Base-by-base conservation (phyloP, 768 basidiomycete genomes). In the Leccinum incarnatum region DNA sequence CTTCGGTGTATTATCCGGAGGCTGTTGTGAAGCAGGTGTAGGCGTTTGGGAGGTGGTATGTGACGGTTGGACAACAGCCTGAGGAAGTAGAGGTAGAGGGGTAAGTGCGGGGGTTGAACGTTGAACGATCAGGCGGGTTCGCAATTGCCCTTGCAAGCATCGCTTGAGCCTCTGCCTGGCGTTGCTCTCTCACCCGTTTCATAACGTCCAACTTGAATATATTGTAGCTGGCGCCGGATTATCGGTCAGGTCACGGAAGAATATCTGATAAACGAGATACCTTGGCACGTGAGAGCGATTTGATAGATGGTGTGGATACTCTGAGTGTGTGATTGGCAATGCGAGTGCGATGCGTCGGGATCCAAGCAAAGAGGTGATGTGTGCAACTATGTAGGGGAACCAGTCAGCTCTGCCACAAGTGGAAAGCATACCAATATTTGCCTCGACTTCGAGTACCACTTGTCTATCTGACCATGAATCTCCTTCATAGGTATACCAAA, bases 291-390 rank as follows among this genome's bases (percentile, higher is more conserved):
- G 65, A 57, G 81, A 75, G 21, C 63, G 77, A 65, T 68, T 83
- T 73, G 59, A 74, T 25, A 25, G 23, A 81, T 0, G 90, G 88
- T 0, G 85, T 85, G 1, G 91, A 87, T 0, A 87, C 85, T 55
- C 89, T 78, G 45, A 89, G 75, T 5, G 90, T 80, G 62, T 84
- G 84, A 69, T 94, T 94, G 10, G 83, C 89, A 19, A 91, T 81
- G 45, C 91, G 83, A 21, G 86, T 81, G 36, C 93, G 79, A 67
- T 88, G 87, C 2, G 88, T 93, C 83, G 3, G 92, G 91, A 62
- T 90, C 85, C 29, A 94, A 80, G 68, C 91, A 93, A 47, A 94
- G 87, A 5, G 87, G 82, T 0, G 88, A 75, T 4, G 89, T 91
- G 15, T 90, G 84, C 49, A 90, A 77, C 91, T n/a, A n/a, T n/a